Conservation (phyloP, 2,329 filamentous ascomycete genomes). For the Drechmeria coniospora region DNA sequence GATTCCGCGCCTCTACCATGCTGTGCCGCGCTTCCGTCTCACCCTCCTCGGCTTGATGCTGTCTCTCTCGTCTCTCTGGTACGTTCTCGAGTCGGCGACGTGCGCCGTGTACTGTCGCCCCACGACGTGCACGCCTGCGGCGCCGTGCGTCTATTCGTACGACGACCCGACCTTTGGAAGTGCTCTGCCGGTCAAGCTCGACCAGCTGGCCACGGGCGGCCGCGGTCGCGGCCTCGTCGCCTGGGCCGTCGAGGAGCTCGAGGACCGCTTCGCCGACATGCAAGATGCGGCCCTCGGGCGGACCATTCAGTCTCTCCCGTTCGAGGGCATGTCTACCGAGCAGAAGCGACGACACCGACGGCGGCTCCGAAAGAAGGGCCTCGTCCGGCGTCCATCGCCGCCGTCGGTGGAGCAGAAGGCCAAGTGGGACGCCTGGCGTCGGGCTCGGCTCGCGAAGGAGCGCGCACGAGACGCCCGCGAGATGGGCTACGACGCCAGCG, state of each 20-base stretch:
- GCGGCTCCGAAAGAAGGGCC: slow-evolving; percentile 32
- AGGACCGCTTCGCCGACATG: slow-evolving; percentile 32
- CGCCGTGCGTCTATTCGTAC: slow-evolving; percentile 36
- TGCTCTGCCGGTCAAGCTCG: slow-evolving; percentile 45
- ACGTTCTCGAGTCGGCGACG: slow-evolving; percentile 34
- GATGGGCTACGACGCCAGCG: slow-evolving; percentile 22
- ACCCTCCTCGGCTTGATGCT: slow-evolving; percentile 32
- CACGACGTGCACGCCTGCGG: slow-evolving; percentile 26
- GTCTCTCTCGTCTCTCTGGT: slow-evolving; percentile 35
- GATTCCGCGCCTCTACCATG: slow-evolving; percentile 30
- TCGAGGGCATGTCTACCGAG: slow-evolving; percentile 27
- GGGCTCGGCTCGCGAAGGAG: slow-evolving; percentile 23
- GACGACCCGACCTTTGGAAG: slow-evolving; percentile 45
- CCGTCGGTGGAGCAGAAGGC: slow-evolving; percentile 23
- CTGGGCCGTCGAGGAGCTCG: slow-evolving; percentile 25
- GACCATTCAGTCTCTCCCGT: slow-evolving; percentile 28
- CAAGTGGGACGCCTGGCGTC: slow-evolving; percentile 29
- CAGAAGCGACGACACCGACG: slow-evolving; percentile 32
- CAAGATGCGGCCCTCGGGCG: slow-evolving; percentile 29
- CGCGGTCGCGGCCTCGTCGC: slow-evolving; percentile 24
- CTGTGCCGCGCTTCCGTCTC: slow-evolving; percentile 27
- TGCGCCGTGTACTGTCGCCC: slow-evolving; percentile 40
- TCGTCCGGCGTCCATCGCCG: slow-evolving; percentile 20
- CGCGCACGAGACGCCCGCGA: slow-evolving; percentile 22
- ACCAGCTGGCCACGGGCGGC: slow-evolving; percentile 43